Base-by-base conservation (phyloP, 2,329 filamentous ascomycete species). In the Ophiobolus disseminans region DNA sequence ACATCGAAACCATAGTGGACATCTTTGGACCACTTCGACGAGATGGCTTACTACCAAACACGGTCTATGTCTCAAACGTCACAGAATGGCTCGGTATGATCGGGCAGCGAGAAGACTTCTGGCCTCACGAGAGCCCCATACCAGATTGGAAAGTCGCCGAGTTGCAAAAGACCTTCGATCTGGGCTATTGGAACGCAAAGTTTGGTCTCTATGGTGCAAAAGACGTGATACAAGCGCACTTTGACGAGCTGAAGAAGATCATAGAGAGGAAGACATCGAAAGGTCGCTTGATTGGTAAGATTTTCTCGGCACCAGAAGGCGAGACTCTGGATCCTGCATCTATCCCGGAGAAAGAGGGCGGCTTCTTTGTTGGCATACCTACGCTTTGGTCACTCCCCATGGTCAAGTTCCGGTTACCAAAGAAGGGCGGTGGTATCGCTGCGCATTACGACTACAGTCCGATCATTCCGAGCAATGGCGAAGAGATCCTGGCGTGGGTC, bases 71-170 rank as follows among this genome's bases (percentile, higher is more conserved):
- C 10, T 76, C 74, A 45, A 76, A 77, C 38, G 58, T 80, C 17
- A 72, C 75, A n/a, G 77, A 80, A 56, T 77, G 74, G 71, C 65
- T 77, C 2, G 73, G 74, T 14, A 75, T 80, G 61, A 65, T 73
- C 39, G 76, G 74, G 4, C 68, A 70, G 38, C 70, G 77, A 5
- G 73, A 74, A 42, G 75, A 78, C 7, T 73, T 74, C 45, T 80
- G 77, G 77, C 61, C 70, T 8, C 72, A 75, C 19, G 62, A 74
- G 4, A 76, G 74, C 0, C 70, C 77, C 0, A 77, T 80, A 11
- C 77, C 78, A 0, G 74, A 77, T 40, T 79, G 75, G 73, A 66
- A 74, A 10, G 45, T 78, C 4, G 70, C 72, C 36, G 76, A 80
- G 53, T 60, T 80, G 39, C 73, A 76, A 47, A 57, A 70, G 37